A percentile compares a stretch with the other conserved stretches of the same genome.
Evolutionary conservation across 805 yeast genomes (phyloP).

Genomic region (Wickerhamomyces hampshirensis): DNA sequence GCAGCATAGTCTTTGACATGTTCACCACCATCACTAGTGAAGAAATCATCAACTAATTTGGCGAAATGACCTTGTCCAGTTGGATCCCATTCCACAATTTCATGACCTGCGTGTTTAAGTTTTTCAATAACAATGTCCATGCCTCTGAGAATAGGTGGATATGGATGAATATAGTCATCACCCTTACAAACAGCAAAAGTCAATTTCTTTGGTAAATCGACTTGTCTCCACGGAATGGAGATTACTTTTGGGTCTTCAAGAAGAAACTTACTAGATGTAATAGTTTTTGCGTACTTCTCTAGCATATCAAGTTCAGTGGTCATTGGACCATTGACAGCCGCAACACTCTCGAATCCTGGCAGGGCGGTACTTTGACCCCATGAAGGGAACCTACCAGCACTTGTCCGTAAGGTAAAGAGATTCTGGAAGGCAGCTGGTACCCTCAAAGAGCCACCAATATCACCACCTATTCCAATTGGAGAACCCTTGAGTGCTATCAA

Average conservation of each 20-base stretch:
- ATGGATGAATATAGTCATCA: conserved; percentile 42
- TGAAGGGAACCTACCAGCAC: conserved; percentile 39
- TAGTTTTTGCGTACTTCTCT: conserved; percentile 28
- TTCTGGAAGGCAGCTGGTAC: conserved; percentile 42
- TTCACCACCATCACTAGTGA: conserved; percentile 33
- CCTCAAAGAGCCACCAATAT: conserved; percentile 49
- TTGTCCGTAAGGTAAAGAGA: conserved; percentile 39
- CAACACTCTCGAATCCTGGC: conserved; percentile 29
- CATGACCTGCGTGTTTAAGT: conserved; percentile 42
- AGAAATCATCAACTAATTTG: conserved; percentile 33
- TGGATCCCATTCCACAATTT: conserved; percentile 45
- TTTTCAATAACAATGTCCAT: conserved; percentile 29
- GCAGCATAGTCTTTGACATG: conserved; percentile 30
- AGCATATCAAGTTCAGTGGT: conserved; percentile 34
- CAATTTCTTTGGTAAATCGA: conserved; percentile 31
- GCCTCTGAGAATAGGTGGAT: conserved; percentile 46
- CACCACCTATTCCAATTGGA: conserved; percentile 51
- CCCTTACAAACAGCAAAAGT: conserved; percentile 36
- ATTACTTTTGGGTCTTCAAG: conserved; percentile 35
- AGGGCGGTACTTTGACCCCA: conserved; percentile 20
- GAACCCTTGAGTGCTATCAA: conserved; percentile 40
- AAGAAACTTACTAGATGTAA: conserved; percentile 37
- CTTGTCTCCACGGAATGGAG: conserved; percentile 37
- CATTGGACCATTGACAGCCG: conserved; percentile 46
- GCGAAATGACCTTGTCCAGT: conserved; percentile 31